Evolutionary conservation across 768 basidiomycete genomes (phyloP).

Genomic region (Pulveroboletus frians): DNA sequence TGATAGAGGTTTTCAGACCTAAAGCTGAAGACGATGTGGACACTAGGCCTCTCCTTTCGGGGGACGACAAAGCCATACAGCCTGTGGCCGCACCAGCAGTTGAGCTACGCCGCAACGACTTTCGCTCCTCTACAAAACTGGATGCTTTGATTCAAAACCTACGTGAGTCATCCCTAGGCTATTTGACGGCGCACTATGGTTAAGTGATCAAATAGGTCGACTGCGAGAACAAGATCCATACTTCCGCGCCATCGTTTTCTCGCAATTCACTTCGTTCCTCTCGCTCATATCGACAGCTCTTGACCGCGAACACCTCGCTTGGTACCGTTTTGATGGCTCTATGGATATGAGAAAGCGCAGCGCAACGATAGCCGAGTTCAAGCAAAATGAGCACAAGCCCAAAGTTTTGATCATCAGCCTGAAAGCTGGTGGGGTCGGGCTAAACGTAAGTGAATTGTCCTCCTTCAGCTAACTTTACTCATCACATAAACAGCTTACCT

Average conservation of each 20-base stretch:
- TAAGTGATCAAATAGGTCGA: conserved; percentile 38
- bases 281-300: conserved; percentile 73
- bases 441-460: conserved; percentile 54
- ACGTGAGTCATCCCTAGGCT: conserved; percentile 37
- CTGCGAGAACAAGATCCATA: conserved; percentile 66
- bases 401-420: conserved; percentile 75
- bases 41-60: background rate
- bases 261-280: conserved; percentile 85
- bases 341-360: conserved; percentile 84
- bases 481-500: conserved; percentile 49
- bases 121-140: conserved; percentile 87
- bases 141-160: conserved; percentile 75
- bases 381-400: conserved; percentile 57
- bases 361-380: conserved; percentile 74
- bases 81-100: conserved; percentile 38
- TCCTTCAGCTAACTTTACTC: background rate
- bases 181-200: background rate
- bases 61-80: conserved; percentile 14
- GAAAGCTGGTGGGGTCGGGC: conserved; percentile 89
- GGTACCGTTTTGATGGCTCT: conserved; percentile 85
- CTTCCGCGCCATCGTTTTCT: conserved; percentile 85
- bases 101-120: conserved; percentile 71
- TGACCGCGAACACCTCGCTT: conserved; percentile 61
- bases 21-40: conserved; percentile 9
- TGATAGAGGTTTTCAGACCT: conserved; percentile 56